Percentiles rank a stretch among this genome's conserved stretches.
Evolutionary conservation across 2,329 filamentous ascomycete species (phyloP).

Genomic region (Spiromastix sp.): DNA sequence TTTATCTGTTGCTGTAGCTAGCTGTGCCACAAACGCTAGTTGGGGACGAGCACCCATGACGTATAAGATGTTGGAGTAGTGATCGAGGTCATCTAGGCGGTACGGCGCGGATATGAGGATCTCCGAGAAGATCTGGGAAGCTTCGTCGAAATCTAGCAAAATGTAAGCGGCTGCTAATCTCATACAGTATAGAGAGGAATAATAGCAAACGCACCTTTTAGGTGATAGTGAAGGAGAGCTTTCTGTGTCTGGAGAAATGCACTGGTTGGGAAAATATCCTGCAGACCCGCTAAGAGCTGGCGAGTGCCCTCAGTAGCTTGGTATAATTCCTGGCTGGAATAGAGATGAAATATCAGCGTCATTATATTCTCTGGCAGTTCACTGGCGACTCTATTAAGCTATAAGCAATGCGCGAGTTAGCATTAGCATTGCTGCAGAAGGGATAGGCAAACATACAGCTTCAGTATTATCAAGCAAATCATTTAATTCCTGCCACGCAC

Average conservation of each 20-base stretch:
- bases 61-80: conserved; percentile 96
- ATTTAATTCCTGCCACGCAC: conserved; percentile 88
- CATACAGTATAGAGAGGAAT: not conserved
- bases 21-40: conserved; percentile 80
- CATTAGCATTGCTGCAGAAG: conserved; percentile 5
- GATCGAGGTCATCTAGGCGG: conserved; percentile 80
- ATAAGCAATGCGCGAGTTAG: conserved; percentile 13
- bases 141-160: conserved; percentile 48
- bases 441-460: conserved; percentile 49
- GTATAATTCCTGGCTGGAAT: conserved; percentile 85
- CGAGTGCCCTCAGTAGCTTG: conserved; percentile 69
- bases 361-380: conserved; percentile 82
- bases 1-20: conserved; percentile 85
- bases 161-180: conserved; percentile 10
- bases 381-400: conserved; percentile 62
- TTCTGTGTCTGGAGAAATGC: conserved; percentile 85
- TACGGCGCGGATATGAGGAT: conserved; percentile 56
- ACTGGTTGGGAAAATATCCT: conserved; percentile 75
- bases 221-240: conserved; percentile 80
- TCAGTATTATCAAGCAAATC: conserved; percentile 68
- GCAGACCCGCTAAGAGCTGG: conserved; percentile 63
- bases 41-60: conserved; percentile 83
- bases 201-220: conserved; percentile 45
- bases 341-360: conserved; percentile 85
- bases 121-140: conserved; percentile 54